Percentiles rank a stretch among this genome's conserved stretches.
Conservation (phyloP, 345 rosid genomes). For the Pugionium dolabratum region DNA sequence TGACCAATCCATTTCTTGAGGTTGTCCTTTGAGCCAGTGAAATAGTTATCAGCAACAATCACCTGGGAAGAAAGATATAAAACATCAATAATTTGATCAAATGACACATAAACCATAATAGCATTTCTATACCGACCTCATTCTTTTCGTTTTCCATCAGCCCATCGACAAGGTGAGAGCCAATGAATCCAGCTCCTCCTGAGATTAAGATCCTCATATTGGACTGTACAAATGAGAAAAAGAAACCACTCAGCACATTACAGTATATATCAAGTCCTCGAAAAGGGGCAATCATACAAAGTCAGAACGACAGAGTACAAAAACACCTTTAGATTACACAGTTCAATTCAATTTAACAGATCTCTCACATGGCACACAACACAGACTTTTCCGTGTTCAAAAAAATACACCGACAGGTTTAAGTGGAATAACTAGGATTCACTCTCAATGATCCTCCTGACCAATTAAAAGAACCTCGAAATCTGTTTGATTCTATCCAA, state of each 20-base stretch:
- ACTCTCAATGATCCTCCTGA: constrained; percentile 10
- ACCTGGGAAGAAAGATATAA: constrained; percentile 49
- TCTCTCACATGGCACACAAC: background rate
- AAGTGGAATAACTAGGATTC: background rate
- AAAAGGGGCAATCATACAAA: background rate
- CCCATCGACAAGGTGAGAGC: constrained; percentile 90
- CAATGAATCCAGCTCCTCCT: constrained; percentile 98
- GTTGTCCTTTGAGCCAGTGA: constrained; percentile 90
- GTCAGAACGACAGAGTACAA: background rate
- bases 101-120: background rate
- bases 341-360: background rate
- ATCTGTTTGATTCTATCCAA: background rate
- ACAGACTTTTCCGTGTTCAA: too few species aligned
- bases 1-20: constrained; percentile 88
- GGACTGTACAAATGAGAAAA: constrained; percentile 51
- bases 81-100: background rate
- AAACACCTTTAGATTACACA: background rate
- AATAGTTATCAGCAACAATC: constrained; percentile 87
- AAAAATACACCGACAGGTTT: background rate
- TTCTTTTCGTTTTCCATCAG: constrained; percentile 93
- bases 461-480: constrained; percentile 9
- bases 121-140: constrained; percentile 53
- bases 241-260: background rate
- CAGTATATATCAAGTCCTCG: background rate
- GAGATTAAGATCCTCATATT: constrained; percentile 95